phyloP scores from a whole-genome alignment of 352 stramenopile species.

The Phytophthora pseudosyringae region DNA sequence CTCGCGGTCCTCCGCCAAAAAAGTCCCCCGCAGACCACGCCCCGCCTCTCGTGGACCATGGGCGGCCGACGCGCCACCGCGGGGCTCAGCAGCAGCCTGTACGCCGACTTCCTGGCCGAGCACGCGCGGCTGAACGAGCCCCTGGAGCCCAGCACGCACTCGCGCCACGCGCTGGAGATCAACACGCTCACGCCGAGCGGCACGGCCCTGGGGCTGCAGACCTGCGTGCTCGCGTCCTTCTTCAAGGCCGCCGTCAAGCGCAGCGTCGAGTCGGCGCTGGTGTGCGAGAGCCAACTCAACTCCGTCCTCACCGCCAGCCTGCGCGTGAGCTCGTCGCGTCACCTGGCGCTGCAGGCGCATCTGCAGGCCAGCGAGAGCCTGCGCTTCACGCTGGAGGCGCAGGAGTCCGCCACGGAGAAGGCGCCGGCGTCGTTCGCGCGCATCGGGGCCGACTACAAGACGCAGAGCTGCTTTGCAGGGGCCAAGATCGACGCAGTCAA shows the following conservation, averaged over 20 bases:
- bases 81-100: conserved; percentile 70
- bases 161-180: conserved; percentile 59
- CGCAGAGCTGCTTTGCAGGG: conserved; percentile 51
- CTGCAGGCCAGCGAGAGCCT: conserved; percentile 58
- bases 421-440: conserved; percentile 70
- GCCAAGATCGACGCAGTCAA: conserved; percentile 84
- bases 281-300: conserved; percentile 73
- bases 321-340: conserved; percentile 73
- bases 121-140: conserved; percentile 49
- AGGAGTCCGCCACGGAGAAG: conserved; percentile 75
- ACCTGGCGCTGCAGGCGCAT: conserved; percentile 71
- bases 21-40: neutral
- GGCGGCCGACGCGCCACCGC: conserved; percentile 40
- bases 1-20: neutral
- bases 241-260: conserved; percentile 74
- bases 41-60: conserved; percentile 17
- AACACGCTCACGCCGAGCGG: conserved; percentile 62
- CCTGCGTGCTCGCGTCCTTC: conserved; percentile 68
- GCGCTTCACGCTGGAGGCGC: conserved; percentile 77
- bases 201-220: conserved; percentile 58
- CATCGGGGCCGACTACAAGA: conserved; percentile 74
- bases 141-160: conserved; percentile 51
- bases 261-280: conserved; percentile 65
- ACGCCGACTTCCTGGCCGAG: conserved; percentile 70
- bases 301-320: conserved; percentile 69